Percentiles rank a stretch among this genome's conserved stretches.
These are phyloP conservation scores for Ophiostoma sp. DNA, from an alignment of 2,329 filamentous ascomycete genomes.

Conservation along the genomic window DNA sequence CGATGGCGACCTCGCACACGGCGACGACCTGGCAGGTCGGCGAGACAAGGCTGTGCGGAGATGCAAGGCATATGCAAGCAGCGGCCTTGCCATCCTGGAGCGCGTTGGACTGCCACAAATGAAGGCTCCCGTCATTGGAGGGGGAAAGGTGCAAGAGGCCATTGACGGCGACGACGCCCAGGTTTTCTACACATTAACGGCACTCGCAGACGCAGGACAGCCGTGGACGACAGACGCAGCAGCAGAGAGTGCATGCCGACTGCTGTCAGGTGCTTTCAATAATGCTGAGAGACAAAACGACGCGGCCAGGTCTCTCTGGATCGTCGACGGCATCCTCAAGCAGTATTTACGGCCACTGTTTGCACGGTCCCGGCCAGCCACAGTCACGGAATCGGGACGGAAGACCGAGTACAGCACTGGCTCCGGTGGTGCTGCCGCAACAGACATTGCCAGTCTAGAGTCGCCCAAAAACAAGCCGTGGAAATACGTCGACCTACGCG, in stretches of 20 bases:
- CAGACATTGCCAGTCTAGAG: constrained; percentile 28
- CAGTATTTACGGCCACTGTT: constrained; percentile 64
- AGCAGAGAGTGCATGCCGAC: constrained; percentile 31
- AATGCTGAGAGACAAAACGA: not conserved
- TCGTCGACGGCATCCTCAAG: constrained; percentile 54
- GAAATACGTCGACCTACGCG: constrained; percentile 51
- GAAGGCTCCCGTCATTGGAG: not conserved
- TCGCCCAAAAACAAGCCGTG: constrained; percentile 51
- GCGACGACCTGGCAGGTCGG: constrained; percentile 15
- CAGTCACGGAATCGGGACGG: constrained; percentile 53
- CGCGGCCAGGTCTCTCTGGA: constrained; percentile 35
- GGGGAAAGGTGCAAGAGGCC: not conserved
- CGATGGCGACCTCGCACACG: constrained; percentile 8
- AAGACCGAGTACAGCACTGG: constrained; percentile 45
- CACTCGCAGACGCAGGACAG: constrained; percentile 32
- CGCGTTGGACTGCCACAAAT: constrained; percentile 27
- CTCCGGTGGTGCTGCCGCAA: constrained; percentile 35
- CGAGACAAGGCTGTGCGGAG: constrained; percentile 13
- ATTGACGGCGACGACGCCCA: constrained; percentile 24
- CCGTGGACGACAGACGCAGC: constrained; percentile 33
- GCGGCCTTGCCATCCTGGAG: constrained; percentile 17
- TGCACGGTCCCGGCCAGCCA: constrained; percentile 47
- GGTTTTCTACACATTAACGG: constrained; percentile 34
- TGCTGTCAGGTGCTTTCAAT: constrained; percentile 34
- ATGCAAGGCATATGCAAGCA: constrained; percentile 17